Base-by-base conservation (phyloP, 1,139 yeast genomes). In the Waltiozyma sp. region DNA sequence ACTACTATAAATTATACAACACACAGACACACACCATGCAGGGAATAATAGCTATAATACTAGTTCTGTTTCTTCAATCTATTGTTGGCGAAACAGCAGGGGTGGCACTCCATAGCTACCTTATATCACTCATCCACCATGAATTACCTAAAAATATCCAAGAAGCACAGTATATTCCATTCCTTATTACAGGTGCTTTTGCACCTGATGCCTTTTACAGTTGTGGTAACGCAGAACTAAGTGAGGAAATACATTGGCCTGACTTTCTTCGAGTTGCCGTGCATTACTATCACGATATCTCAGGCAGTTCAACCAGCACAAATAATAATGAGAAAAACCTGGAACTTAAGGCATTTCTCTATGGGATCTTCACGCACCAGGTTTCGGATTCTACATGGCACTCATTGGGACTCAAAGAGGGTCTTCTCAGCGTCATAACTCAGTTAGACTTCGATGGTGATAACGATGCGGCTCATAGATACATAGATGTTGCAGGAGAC, bases 241-340 rank as follows among this genome's bases (percentile, higher is more conserved):
- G 81, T 2, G 85, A 78, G 55, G 70, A 62, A 35, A 65, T 78
- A 1, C 84, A 78, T 52, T 78, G 85, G 84, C 82, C 84, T 2
- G 77, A 77, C 2, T 77, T 77, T 51, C 51, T 77, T 28, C 58
- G 61, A 11, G 57, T 57, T 2, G 73, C 77, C 0, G 69, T 68
- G 14, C 52, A 58, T 19, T 62, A 63, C 49, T 72, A 67, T 62
- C 58, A 56, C 26, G 59, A 59, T 23, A 56, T 58, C 41, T 65
- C 66, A 45, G 49, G 51, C 11, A n/a, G 38, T 15, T 42, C 21
- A 43, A 6, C 42, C 47, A 4, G 39, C 43, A 2, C 34, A 28
- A 10, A n/a, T 9, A n/a, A 31, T 19, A 50, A 50, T 10, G 55
- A 52, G 5, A 54, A 53, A 6, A 47, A 57, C 2, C 38, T 54